These are phyloP conservation scores for Podospora didyma DNA, from an alignment of 495 filamentous ascomycete species.

Conservation along the genomic window DNA sequence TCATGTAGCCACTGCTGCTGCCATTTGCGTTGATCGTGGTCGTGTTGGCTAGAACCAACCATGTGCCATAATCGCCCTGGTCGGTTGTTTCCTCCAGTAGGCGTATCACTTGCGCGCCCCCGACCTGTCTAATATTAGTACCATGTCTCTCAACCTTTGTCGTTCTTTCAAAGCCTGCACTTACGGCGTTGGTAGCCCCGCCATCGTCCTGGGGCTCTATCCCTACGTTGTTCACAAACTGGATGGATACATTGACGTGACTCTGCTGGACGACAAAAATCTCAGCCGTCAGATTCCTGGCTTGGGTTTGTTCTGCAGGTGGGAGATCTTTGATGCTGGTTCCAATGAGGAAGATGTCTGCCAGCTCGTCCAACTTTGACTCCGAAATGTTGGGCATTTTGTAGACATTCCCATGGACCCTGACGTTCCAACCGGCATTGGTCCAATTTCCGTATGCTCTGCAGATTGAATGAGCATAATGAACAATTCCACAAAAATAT, in stretches of 20 bases:
- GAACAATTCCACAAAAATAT: no score
- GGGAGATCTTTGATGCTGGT: conserved; percentile 56
- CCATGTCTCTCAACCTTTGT: conserved; percentile 18
- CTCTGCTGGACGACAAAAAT: conserved; percentile 71
- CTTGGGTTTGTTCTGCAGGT: conserved; percentile 55
- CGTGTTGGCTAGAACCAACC: conserved; percentile 52
- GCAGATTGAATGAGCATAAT: not conserved
- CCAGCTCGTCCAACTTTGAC: conserved; percentile 58
- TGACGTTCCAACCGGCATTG: conserved; percentile 67
- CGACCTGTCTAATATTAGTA: conserved; percentile 27
- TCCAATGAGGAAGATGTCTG: conserved; percentile 65
- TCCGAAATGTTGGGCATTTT: conserved; percentile 66
- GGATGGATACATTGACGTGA: conserved; percentile 57
- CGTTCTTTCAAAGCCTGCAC: conserved; percentile 7
- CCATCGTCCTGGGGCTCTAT: conserved; percentile 27
- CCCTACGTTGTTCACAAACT: conserved; percentile 50
- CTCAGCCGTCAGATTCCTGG: conserved; percentile 66
- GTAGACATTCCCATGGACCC: conserved; percentile 75
- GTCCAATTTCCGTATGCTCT: conserved; percentile 81
- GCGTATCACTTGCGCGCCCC: conserved; percentile 53
- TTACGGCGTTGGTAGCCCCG: conserved; percentile 31
- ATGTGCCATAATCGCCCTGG: conserved; percentile 68
- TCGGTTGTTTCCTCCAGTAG: conserved; percentile 55
- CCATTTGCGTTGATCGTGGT: conserved; percentile 27
- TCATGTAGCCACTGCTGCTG: conserved; percentile 36